Conservation (phyloP, 768 basidiomycete genomes). For the Tubosaeta brunneosetosa region DNA sequence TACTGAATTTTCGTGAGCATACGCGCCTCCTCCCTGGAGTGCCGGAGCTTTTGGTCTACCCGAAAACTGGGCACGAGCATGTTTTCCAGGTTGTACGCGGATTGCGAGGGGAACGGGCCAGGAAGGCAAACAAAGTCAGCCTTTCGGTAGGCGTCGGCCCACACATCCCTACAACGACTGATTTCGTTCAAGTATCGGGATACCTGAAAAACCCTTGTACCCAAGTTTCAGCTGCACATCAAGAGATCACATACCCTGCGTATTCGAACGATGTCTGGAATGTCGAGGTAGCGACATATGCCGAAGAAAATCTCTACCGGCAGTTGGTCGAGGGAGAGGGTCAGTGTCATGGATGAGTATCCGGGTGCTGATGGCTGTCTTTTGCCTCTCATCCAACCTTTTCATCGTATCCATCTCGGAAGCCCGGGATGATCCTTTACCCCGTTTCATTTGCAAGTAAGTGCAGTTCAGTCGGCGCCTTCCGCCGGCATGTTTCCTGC, state of each 20-base stretch:
- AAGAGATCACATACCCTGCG: neutral
- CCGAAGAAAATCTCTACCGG: neutral
- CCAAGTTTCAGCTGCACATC: neutral
- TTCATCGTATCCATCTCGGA: conserved; percentile 46
- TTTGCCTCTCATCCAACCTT: conserved; percentile 44
- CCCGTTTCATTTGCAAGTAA: conserved; percentile 42
- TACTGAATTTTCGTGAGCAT: neutral
- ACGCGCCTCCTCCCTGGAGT: neutral
- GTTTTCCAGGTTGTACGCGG: neutral
- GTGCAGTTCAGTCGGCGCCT: conserved; percentile 29
- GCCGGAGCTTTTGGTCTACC: neutral
- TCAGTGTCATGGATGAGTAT: neutral
- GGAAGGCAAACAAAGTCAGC: neutral
- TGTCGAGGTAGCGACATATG: neutral
- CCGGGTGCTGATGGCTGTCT: neutral
- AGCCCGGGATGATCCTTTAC: conserved; percentile 41
- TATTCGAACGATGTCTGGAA: neutral
- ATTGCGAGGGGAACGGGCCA: neutral
- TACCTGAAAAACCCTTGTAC: neutral
- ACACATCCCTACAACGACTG: neutral
- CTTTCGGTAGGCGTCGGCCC: neutral
- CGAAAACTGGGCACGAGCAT: neutral
- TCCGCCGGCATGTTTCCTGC: conserved; percentile 48
- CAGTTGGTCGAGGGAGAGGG: neutral
- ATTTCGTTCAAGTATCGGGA: neutral